phyloP scores from a whole-genome alignment of 768 basidiomycete genomes.

The Naganishia randhawae region DNA sequence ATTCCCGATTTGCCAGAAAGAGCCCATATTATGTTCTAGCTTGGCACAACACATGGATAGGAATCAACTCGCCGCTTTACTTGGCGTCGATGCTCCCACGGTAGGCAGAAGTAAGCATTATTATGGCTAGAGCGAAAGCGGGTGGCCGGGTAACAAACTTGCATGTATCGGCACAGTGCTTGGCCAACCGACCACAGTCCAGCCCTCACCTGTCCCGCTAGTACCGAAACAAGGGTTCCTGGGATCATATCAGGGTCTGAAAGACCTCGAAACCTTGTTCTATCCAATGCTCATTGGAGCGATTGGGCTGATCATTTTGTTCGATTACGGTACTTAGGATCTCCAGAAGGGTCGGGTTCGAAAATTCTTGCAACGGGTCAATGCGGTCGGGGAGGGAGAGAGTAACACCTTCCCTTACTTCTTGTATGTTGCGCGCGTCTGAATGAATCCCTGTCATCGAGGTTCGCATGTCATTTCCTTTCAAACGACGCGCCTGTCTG shows the following conservation, averaged over 20 bases:
- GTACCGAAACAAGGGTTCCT: conserved; percentile 24
- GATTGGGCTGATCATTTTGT: conserved; percentile 46
- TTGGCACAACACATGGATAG: conserved; percentile 4
- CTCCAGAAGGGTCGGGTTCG: neutral
- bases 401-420: neutral
- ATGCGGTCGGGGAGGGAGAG: neutral
- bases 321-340: conserved; percentile 44
- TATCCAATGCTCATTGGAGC: conserved; percentile 48
- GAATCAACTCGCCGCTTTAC: conserved; percentile 11
- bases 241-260: conserved; percentile 24
- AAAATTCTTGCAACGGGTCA: neutral
- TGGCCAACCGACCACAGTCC: conserved; percentile 14
- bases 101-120: neutral
- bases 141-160: neutral
- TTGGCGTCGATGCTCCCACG: conserved; percentile 15
- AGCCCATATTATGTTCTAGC: conserved; percentile 3
- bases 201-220: conserved; percentile 27
- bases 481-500: no score
- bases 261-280: conserved; percentile 46
- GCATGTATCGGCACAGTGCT: neutral
- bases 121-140: neutral
- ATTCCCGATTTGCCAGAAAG: conserved; percentile 11
- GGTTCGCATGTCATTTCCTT: no score
- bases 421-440: no score
- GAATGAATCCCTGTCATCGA: no score